A percentile compares a stretch with the other conserved stretches of the same genome.
Conservation (phyloP, 139 green algal genomes). For the Chlorokybus atmophyticus region DNA sequence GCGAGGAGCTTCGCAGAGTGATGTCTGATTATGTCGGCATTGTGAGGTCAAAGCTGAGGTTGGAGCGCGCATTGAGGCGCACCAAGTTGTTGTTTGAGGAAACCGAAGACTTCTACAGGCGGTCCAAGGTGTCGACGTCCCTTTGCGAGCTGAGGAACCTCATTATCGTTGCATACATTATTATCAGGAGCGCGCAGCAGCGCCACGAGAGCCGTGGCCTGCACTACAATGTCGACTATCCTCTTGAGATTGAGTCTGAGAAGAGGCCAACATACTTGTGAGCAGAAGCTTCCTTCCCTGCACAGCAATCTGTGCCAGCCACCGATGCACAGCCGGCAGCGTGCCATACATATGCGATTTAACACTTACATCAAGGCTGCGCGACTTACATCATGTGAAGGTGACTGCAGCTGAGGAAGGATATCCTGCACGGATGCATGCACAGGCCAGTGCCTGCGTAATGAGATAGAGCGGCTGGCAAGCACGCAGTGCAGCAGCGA, state of each 20-base stretch:
- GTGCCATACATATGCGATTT: no score
- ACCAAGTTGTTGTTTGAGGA: slow-evolving; percentile 47
- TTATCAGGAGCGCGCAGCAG: slow-evolving; percentile 61
- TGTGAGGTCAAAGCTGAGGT: slow-evolving; percentile 47
- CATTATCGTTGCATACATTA: slow-evolving; percentile 57
- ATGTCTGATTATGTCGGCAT: slow-evolving; percentile 90
- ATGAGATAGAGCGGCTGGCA: no score
- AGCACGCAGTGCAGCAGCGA: no score
- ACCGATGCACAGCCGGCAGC: no score
- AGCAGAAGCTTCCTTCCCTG: no score
- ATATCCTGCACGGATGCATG: no score
- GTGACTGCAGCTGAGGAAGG: no score
- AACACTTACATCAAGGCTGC: no score
- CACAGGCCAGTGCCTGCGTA: no score
- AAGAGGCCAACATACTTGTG: background rate
- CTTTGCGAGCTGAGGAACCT: slow-evolving; percentile 73
- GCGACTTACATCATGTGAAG: no score
- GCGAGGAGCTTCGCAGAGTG: slow-evolving; percentile 41
- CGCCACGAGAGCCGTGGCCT: slow-evolving; percentile 66
- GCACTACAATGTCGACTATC: slow-evolving; percentile 47
- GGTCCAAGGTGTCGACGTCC: background rate
- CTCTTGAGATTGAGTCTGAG: background rate
- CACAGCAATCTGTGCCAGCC: no score
- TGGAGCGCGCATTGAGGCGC: slow-evolving; percentile 39
- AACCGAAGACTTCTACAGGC: slow-evolving; percentile 12